These are phyloP conservation scores for Dactylellina haptotyla DNA, from an alignment of 2,329 filamentous ascomycete genomes.

Conservation along the genomic window DNA sequence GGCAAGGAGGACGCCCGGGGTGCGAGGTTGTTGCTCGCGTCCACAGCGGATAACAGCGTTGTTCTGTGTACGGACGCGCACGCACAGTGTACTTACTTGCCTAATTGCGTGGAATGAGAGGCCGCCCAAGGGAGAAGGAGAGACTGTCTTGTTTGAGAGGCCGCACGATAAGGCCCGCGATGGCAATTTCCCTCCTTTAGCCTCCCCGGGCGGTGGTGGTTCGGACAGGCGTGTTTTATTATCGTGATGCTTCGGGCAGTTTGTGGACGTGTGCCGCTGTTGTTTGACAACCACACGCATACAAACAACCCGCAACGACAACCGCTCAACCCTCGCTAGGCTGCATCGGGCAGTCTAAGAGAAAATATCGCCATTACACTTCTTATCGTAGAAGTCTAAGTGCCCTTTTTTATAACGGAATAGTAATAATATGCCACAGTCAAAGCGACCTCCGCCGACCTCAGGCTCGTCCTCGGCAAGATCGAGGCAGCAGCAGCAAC, in stretches of 20 bases:
- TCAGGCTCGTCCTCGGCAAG: not conserved
- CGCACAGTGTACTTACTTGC: too few species aligned
- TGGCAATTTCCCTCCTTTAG: conserved; percentile 2
- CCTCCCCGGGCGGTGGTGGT: not conserved
- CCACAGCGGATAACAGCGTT: not conserved
- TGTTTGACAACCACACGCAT: conserved; percentile 38
- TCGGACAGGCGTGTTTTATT: not conserved
- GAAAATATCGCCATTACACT: conserved; percentile 6
- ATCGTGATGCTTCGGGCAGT: conserved; percentile 31
- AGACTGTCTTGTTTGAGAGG: not conserved
- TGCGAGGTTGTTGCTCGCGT: conserved; percentile 8
- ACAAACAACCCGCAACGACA: conserved; percentile 30
- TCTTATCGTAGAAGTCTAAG: conserved; percentile 10
- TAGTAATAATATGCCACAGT: conserved; percentile 31
- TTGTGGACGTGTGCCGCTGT: conserved; percentile 45
- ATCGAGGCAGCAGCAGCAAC: conserved; percentile 10
- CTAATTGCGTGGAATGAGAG: too few species aligned
- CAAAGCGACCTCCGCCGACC: conserved; percentile 28
- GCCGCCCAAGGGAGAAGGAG: conserved; percentile 3
- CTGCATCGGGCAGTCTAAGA: conserved; percentile 28
- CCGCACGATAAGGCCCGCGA: not conserved
- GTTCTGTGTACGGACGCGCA: conserved; percentile 3
- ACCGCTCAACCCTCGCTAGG: not conserved
- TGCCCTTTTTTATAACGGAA: conserved; percentile 7
- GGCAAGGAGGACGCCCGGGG: not conserved